These are phyloP conservation scores for Pseudogymnoascus destructans DNA, from an alignment of 2,329 filamentous ascomycete genomes.

Conservation along the genomic window DNA sequence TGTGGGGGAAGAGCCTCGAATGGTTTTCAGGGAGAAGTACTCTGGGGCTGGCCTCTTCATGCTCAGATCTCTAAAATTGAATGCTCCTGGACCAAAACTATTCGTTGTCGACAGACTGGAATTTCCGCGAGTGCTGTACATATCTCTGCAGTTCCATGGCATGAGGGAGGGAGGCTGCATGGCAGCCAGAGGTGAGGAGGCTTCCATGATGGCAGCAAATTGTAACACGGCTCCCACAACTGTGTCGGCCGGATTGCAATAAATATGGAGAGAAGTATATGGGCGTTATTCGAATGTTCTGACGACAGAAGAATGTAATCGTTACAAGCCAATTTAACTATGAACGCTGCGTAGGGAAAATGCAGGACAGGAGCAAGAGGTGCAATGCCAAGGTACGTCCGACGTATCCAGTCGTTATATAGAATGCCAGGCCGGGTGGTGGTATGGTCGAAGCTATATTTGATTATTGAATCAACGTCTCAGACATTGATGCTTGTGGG, in stretches of 20 bases:
- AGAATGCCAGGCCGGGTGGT: background rate
- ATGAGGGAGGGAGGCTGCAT: constrained; percentile 64
- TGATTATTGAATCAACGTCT: constrained; percentile 8
- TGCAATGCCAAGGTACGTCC: constrained; percentile 7
- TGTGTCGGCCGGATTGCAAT: background rate
- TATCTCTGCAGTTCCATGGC: constrained; percentile 45
- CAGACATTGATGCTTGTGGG: constrained; percentile 5
- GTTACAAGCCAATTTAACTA: constrained; percentile 4
- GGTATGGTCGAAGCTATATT: constrained; percentile 5
- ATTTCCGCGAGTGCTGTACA: constrained; percentile 39
- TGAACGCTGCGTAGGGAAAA: background rate
- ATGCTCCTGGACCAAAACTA: constrained; percentile 47
- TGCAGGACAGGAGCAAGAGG: constrained; percentile 1
- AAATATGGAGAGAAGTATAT: background rate
- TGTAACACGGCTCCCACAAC: background rate
- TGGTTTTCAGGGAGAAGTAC: constrained; percentile 69
- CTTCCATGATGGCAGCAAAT: constrained; percentile 53
- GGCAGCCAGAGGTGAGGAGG: constrained; percentile 84
- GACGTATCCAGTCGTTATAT: constrained; percentile 7
- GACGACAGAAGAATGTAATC: background rate
- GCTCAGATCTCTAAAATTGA: constrained; percentile 65
- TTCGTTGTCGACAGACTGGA: constrained; percentile 38
- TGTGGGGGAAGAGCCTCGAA: constrained; percentile 78
- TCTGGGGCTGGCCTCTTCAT: constrained; percentile 60
- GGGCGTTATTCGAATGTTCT: background rate